Evolutionary conservation across 2,329 filamentous ascomycete genomes (phyloP).

Genomic region (Fonsecaea pugnacius): DNA sequence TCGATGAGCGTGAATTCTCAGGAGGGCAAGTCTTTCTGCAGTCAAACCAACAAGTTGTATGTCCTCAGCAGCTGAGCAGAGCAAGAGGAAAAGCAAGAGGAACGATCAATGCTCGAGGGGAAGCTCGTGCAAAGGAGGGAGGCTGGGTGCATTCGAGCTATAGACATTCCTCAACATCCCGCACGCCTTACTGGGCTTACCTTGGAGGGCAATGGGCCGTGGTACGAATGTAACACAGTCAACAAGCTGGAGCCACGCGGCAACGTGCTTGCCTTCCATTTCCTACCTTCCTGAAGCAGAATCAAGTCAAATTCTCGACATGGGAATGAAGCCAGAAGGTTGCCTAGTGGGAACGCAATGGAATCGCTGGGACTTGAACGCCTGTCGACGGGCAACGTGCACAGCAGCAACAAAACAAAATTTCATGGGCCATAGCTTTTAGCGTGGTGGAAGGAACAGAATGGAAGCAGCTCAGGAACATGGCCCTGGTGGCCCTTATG

Average conservation of each 20-base stretch:
- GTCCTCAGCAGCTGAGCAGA: neutral
- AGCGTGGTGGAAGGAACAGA: constrained; percentile 14
- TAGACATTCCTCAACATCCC: constrained; percentile 2
- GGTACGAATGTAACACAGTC: constrained; percentile 12
- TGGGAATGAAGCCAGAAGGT: neutral
- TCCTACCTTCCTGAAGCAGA: constrained; percentile 3
- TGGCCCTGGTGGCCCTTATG: constrained; percentile 6
- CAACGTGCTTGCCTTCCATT: neutral
- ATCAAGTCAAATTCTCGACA: neutral
- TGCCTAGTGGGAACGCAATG: neutral
- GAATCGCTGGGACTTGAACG: neutral
- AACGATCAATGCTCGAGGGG: neutral
- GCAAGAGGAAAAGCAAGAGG: neutral
- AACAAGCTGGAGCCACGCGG: neutral
- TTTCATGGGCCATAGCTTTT: neutral
- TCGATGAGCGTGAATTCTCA: neutral
- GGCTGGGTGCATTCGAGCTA: neutral
- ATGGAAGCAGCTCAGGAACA: constrained; percentile 8
- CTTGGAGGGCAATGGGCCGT: neutral
- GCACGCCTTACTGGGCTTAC: neutral
- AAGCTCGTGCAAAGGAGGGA: neutral
- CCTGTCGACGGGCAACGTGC: constrained; percentile 25
- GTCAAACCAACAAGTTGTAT: neutral
- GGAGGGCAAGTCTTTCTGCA: neutral
- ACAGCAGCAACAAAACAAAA: constrained; percentile 8